Conservation (phyloP, 78 protist genomes). For the Bigelowiella natans region DNA sequence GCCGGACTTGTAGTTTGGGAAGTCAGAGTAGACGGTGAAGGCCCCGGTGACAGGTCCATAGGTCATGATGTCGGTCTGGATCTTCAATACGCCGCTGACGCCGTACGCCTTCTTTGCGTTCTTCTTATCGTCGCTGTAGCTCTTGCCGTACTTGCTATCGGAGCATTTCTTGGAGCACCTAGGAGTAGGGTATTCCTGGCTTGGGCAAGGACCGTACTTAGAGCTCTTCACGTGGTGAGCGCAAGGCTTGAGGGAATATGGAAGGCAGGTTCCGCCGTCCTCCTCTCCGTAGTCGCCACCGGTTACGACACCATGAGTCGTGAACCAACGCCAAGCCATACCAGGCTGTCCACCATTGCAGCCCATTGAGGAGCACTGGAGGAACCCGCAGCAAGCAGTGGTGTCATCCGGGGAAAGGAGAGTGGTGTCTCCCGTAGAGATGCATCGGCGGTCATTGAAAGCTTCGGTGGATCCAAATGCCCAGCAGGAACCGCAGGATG, state of each 20-base stretch:
- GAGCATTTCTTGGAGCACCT: neutral
- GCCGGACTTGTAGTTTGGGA: constrained; percentile 33
- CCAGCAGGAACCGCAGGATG: constrained; percentile 61
- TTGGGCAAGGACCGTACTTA: constrained; percentile 5
- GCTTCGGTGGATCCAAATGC: constrained; percentile 44
- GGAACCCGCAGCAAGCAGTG: constrained; percentile 28
- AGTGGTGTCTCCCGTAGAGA: neutral
- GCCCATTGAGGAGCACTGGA: constrained; percentile 10
- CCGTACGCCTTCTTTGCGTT: neutral
- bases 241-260: neutral
- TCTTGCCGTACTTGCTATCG: neutral
- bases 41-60: constrained; percentile 33
- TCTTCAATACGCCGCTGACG: neutral
- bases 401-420: constrained; percentile 35
- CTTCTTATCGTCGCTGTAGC: neutral
- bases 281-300: constrained; percentile 18
- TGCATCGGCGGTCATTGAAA: constrained; percentile 12
- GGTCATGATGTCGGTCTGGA: neutral
- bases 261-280: neutral
- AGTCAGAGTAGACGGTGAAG: constrained; percentile 39
- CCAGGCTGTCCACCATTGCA: constrained; percentile 36
- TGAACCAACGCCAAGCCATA: constrained; percentile 33
- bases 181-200: constrained; percentile 13
- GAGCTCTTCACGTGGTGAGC: constrained; percentile 13
- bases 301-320: constrained; percentile 4